Conservation (phyloP, 306 rosid genomes). For the Adenanthera pavonina region DNA sequence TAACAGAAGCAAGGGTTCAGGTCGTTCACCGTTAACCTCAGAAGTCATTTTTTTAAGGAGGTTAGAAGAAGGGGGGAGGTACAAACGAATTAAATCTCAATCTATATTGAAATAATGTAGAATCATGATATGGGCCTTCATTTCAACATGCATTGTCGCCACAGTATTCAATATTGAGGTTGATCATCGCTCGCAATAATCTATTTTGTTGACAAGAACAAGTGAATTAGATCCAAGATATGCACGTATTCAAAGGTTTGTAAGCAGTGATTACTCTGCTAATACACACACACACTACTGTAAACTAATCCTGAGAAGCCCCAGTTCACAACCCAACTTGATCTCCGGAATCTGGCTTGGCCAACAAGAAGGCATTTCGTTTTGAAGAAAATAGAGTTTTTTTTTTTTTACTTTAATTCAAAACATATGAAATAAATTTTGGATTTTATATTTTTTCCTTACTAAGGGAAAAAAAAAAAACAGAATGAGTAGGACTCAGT, state of each 20-base stretch:
- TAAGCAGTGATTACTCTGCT: too few species aligned
- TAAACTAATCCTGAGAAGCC: not conserved
- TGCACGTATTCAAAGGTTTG: not conserved
- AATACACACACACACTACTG: too few species aligned
- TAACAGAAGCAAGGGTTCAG: not conserved
- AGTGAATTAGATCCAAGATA: constrained; percentile 3
- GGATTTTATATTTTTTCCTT: too few species aligned
- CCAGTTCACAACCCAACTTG: not conserved
- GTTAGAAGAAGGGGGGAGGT: not conserved
- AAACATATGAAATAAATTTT: too few species aligned
- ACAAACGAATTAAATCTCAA: not conserved
- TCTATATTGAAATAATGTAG: not conserved
- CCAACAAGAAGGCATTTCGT: not conserved
- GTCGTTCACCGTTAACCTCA: not conserved
- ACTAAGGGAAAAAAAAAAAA: too few species aligned
- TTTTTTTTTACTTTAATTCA: too few species aligned
- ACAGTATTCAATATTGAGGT: not conserved
- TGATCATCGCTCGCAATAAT: not conserved
- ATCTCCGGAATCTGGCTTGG: not conserved
- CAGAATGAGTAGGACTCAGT: too few species aligned
- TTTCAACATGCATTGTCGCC: not conserved
- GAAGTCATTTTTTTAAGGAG: not conserved
- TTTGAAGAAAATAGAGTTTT: too few species aligned
- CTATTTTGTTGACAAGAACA: not conserved
- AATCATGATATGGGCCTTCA: constrained; percentile 4